Conservation (phyloP, 2,329 filamentous ascomycete genomes). For the Fusarium caatingaense region DNA sequence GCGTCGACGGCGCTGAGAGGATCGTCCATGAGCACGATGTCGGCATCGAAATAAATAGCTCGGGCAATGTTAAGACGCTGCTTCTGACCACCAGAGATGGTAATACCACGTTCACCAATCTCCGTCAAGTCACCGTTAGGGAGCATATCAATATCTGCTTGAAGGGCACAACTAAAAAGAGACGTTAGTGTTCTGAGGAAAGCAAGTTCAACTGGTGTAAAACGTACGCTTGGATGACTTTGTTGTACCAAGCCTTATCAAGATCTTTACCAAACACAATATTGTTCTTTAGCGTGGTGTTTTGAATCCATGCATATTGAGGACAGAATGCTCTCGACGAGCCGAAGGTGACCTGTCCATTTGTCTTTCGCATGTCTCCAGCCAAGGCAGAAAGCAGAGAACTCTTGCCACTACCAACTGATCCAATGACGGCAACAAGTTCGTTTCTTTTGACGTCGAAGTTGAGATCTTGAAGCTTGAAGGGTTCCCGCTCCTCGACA, state of each 20-base stretch:
- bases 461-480: slow-evolving; percentile 76
- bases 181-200: background rate
- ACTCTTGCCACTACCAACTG: slow-evolving; percentile 90
- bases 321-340: slow-evolving; percentile 90
- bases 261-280: slow-evolving; percentile 88
- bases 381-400: slow-evolving; percentile 89
- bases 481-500: slow-evolving; percentile 72
- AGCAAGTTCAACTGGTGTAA: background rate
- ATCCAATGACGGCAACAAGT: slow-evolving; percentile 85
- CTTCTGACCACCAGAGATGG: slow-evolving; percentile 94
- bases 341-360: slow-evolving; percentile 78
- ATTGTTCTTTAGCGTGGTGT: slow-evolving; percentile 86
- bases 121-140: slow-evolving; percentile 89
- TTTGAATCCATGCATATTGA: slow-evolving; percentile 98
- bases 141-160: slow-evolving; percentile 91
- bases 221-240: slow-evolving; percentile 79
- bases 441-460: slow-evolving; percentile 79
- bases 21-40: slow-evolving; percentile 77
- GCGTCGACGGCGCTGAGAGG: slow-evolving; percentile 76
- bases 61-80: slow-evolving; percentile 94
- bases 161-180: slow-evolving; percentile 75
- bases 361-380: slow-evolving; percentile 90
- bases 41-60: slow-evolving; percentile 76
- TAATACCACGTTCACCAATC: slow-evolving; percentile 95
- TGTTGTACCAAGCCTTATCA: slow-evolving; percentile 81